Conservation (phyloP, 805 yeast species). For the Tetrapisispora pingtungensis region DNA sequence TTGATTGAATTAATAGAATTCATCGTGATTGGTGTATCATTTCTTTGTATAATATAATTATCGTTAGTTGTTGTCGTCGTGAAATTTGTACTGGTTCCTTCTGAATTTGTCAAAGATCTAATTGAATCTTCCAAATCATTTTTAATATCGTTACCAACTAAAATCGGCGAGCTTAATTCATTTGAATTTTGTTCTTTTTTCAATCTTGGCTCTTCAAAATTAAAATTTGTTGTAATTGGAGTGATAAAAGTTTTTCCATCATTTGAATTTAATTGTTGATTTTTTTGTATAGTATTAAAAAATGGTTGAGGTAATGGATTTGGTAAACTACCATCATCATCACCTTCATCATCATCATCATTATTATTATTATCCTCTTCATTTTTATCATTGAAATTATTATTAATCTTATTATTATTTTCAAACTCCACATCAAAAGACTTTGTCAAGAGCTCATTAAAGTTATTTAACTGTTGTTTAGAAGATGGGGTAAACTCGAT, state of each 20-base stretch:
- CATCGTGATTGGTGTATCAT: neutral
- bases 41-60: neutral
- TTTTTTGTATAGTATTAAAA: neutral
- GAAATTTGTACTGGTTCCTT: neutral
- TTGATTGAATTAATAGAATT: neutral
- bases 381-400: too few species aligned
- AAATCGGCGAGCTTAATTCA: neutral
- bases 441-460: slow-evolving; percentile 19
- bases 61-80: too few species aligned
- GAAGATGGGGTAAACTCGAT: slow-evolving; percentile 24
- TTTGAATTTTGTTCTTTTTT: neutral
- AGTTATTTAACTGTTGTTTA: slow-evolving; percentile 18
- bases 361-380: neutral
- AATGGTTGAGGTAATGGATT: neutral
- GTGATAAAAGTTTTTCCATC: neutral
- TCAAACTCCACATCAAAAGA: slow-evolving; percentile 9
- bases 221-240: neutral
- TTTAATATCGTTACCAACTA: neutral
- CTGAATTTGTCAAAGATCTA: neutral
- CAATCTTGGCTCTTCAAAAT: neutral
- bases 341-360: neutral
- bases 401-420: too few species aligned
- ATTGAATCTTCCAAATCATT: neutral
- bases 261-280: too few species aligned
- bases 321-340: neutral